phyloP scores from a whole-genome alignment of 169 alveolate species.

The Nephromyces sp. region DNA sequence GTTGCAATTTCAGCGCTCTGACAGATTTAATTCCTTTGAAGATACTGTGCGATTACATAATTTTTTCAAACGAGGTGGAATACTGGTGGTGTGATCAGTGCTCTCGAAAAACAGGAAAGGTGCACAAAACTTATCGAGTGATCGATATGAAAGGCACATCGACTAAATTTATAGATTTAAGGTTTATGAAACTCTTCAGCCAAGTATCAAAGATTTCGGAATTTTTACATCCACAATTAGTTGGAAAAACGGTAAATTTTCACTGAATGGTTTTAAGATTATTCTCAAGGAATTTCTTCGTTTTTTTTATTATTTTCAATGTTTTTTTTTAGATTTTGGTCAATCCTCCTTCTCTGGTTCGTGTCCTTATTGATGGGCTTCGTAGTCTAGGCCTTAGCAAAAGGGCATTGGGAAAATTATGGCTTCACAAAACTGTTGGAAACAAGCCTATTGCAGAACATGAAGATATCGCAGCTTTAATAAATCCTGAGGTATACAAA shows the following conservation, averaged over 20 bases:
- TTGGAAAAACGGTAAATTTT: background rate
- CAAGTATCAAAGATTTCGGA: background rate
- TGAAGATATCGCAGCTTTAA: background rate
- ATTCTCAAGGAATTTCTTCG: too few species aligned
- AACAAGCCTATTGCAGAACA: background rate
- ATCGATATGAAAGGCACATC: background rate
- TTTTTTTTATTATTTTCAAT: background rate
- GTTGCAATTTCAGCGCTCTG: background rate
- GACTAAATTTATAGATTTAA: background rate
- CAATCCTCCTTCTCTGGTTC: background rate
- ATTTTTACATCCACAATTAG: background rate
- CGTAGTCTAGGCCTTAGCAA: background rate
- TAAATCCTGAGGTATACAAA: background rate
- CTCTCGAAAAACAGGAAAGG: background rate
- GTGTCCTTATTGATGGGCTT: background rate
- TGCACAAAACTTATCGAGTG: background rate
- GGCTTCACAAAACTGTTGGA: background rate
- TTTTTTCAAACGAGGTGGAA: background rate
- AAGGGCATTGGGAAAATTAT: background rate
- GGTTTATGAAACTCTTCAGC: background rate
- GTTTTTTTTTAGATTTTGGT: background rate
- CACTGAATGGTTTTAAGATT: too few species aligned
- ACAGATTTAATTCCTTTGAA: background rate
- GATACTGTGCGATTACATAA: background rate
- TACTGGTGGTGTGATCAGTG: background rate